Base-by-base conservation (phyloP, 208 protist species). In the Balamuthia mandrillaris region DNA sequence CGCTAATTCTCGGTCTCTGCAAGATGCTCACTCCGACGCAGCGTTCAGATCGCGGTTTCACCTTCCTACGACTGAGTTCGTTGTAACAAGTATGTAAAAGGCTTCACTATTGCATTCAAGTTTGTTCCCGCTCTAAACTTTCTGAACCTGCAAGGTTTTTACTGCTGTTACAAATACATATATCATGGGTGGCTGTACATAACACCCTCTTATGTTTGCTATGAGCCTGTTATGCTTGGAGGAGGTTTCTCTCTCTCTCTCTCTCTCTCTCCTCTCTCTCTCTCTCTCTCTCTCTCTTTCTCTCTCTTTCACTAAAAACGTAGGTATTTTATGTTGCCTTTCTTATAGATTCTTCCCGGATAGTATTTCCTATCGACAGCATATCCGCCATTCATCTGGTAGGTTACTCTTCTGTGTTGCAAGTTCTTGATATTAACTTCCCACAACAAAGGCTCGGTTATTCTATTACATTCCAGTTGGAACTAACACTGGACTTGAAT, bases 171-270 rank as follows among this genome's bases (percentile, higher is more conserved):
- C 66, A 75, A 75, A 44, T 44, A 75, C 66, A 24, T 75, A 7
- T 75, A 75, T 35, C 66, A 75, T 7, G 66, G 66, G 7, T 75
- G 66, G 66, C 66, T 75, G n/a, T 75, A 75, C 41, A 47, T 75
- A 37, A 75, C 66, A 9, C 66, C 66, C 2, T 37, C 66, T 39
- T 75, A 75, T 29, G 10, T 75, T n/a, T 75, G 66, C 42, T 75
- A 54, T 21, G 66, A 75, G 41, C 66, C 66, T 21, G 66, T 44
- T 3, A 37, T 75, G 1, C 66, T 75, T 3, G 45, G 42, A 7
- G 52, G 37, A 0, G 66, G 66, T 75, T 12, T n/a, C n/a, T n/a
- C n/a, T n/a, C n/a, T n/a, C n/a, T n/a, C n/a, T n/a, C n/a, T n/a
- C n/a, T n/a, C n/a, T n/a, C n/a, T n/a, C n/a, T n/a, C n/a, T n/a